Conservation (phyloP, 176 grass and related monocot genomes). For the Aegilops sharonensis region DNA sequence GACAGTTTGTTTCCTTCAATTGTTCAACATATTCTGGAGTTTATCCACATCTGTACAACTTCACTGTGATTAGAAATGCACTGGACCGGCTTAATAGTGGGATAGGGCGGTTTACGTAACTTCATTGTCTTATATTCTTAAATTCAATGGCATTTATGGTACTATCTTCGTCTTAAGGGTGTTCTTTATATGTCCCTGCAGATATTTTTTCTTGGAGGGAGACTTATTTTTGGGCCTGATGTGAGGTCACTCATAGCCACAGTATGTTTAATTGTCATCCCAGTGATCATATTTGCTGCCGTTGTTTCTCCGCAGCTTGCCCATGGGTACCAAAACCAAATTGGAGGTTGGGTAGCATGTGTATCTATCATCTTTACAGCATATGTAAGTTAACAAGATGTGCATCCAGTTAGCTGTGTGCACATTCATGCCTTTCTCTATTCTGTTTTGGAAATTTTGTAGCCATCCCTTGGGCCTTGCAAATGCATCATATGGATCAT, state of each 20-base stretch:
- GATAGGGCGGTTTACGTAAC: neutral
- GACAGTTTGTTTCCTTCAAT: neutral
- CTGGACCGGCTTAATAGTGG: neutral
- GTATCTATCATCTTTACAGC: constrained; percentile 49
- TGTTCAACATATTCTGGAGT: neutral
- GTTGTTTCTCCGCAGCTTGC: constrained; percentile 51
- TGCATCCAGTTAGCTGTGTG: neutral
- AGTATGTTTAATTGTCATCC: constrained; percentile 59
- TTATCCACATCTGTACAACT: constrained; percentile 3
- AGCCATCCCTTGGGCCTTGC: neutral
- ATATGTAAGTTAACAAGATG: constrained; percentile 58
- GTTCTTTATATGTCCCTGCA: constrained; percentile 28
- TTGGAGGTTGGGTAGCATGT: constrained; percentile 46
- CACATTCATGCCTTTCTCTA: neutral
- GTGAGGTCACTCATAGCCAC: constrained; percentile 61
- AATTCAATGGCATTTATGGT: neutral
- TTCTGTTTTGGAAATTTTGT: neutral
- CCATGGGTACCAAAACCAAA: constrained; percentile 46
- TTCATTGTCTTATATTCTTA: neutral
- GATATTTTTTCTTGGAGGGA: constrained; percentile 75
- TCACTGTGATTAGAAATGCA: constrained; percentile 14
- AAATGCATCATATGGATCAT: neutral
- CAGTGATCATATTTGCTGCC: constrained; percentile 57
- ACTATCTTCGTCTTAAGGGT: neutral
- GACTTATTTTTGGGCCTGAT: constrained; percentile 84